Percentiles rank a stretch among this genome's conserved stretches.
Evolutionary conservation across 495 filamentous ascomycete genomes (phyloP).

Genomic region (Penicillium tannophilum): DNA sequence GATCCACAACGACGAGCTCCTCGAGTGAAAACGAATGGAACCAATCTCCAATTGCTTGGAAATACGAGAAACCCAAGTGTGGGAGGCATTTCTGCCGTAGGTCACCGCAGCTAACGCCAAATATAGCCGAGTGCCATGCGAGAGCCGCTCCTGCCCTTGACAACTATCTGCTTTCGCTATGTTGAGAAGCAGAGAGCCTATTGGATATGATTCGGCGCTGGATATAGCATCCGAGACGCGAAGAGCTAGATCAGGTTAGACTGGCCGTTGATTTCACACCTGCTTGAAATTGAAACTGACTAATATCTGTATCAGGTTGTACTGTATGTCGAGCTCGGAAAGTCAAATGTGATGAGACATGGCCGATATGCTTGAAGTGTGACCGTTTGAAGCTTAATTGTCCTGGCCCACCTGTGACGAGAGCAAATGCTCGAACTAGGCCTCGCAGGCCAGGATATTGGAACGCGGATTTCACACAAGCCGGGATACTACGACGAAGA

Average conservation of each 20-base stretch:
- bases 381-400: constrained; percentile 21
- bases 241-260: constrained; percentile 25
- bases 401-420: constrained; percentile 19
- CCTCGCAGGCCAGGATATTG: constrained; percentile 1
- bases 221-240: constrained; percentile 7
- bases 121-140: constrained; percentile 20
- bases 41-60: background rate
- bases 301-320: constrained; percentile 17
- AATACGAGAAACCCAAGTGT: background rate
- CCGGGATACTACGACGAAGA: constrained; percentile 23
- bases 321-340: constrained; percentile 24
- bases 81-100: constrained; percentile 12
- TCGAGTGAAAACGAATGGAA: background rate
- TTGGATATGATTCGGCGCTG: background rate
- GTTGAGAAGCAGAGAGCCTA: constrained; percentile 18
- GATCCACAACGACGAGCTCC: constrained; percentile 3
- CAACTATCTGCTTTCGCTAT: constrained; percentile 9
- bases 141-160: constrained; percentile 18
- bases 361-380: constrained; percentile 22
- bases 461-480: constrained; percentile 19
- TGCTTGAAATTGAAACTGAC: background rate
- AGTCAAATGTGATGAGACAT: constrained; percentile 27
- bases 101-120: constrained; percentile 10
- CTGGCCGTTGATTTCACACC: background rate
- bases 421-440: background rate